Evolutionary conservation across 2,329 filamentous ascomycete genomes (phyloP).

Genomic region (Orbilia quercus): DNA sequence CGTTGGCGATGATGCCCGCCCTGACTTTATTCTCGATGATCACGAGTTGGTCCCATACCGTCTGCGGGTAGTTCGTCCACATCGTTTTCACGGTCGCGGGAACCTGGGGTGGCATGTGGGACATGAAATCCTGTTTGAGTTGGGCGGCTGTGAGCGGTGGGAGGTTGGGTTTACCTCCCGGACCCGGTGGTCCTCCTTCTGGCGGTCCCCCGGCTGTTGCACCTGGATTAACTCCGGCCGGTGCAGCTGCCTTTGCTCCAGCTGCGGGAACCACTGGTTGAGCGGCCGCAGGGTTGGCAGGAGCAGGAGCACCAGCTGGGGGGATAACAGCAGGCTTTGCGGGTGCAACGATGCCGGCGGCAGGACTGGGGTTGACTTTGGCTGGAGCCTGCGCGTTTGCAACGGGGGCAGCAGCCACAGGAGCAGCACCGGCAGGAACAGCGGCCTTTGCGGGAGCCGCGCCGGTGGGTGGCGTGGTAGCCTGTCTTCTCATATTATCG

Average conservation of each 20-base stretch:
- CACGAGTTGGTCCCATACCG: slow-evolving; percentile 13
- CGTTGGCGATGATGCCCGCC: not conserved
- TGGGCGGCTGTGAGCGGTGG: not conserved
- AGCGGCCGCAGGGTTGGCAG: too few relatives aligned
- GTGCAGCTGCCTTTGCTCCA: not conserved
- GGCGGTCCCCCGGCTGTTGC: too few relatives aligned
- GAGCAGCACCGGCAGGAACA: not conserved
- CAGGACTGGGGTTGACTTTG: not conserved
- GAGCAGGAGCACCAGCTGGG: too few relatives aligned
- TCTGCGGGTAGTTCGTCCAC: not conserved
- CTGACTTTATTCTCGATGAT: slow-evolving; percentile 12
- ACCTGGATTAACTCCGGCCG: not conserved
- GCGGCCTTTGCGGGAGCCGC: not conserved
- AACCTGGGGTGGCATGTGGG: not conserved
- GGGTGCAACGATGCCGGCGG: too few relatives aligned
- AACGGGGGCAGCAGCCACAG: not conserved
- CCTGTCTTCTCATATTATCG: slow-evolving; percentile 2
- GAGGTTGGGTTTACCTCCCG: not conserved
- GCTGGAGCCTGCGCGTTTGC: too few relatives aligned
- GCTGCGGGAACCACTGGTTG: not conserved
- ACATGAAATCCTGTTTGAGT: not conserved
- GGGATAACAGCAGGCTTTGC: not conserved
- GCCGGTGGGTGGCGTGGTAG: not conserved
- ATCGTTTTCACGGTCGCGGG: not conserved
- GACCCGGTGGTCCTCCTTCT: not conserved